phyloP scores from a whole-genome alignment of 2,329 filamentous ascomycete species.

The Chaetomiaceae sp. region DNA sequence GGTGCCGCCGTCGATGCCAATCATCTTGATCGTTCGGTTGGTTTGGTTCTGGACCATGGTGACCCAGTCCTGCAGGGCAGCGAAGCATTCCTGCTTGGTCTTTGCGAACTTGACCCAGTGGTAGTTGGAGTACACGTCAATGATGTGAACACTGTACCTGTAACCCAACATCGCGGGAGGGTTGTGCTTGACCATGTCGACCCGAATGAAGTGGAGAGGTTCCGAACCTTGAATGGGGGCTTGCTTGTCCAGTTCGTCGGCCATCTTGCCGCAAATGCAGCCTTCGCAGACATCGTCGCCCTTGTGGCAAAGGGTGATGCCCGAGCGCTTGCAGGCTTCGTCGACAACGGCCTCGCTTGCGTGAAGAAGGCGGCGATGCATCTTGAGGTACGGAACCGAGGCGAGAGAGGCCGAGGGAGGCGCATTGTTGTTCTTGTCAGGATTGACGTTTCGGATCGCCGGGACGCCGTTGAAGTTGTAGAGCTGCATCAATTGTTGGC shows the following conservation, averaged over 20 bases:
- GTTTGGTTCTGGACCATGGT: neutral
- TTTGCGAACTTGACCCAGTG: neutral
- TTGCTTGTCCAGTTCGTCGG: conserved; percentile 28
- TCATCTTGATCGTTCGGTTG: neutral
- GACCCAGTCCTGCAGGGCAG: neutral
- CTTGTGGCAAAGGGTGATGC: conserved; percentile 26
- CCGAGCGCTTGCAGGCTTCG: conserved; percentile 38
- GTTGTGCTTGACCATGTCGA: neutral
- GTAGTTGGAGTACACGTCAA: neutral
- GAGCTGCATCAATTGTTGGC: too few relatives aligned
- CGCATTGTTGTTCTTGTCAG: too few relatives aligned
- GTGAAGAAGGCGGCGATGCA: conserved; percentile 43
- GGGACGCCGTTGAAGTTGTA: too few relatives aligned
- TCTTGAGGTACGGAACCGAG: neutral
- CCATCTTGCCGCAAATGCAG: conserved; percentile 33
- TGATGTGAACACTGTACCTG: neutral
- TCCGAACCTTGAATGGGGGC: neutral
- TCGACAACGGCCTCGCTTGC: conserved; percentile 42
- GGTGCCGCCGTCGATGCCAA: neutral
- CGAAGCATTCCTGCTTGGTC: neutral
- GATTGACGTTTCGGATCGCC: too few relatives aligned
- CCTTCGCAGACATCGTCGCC: neutral
- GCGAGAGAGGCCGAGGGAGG: neutral
- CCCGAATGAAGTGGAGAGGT: neutral
- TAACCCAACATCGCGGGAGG: neutral